A percentile compares a stretch with the other conserved stretches of the same genome.
Conservation (phyloP, 805 yeast species). For the Wickerhamomyces silvicola region DNA sequence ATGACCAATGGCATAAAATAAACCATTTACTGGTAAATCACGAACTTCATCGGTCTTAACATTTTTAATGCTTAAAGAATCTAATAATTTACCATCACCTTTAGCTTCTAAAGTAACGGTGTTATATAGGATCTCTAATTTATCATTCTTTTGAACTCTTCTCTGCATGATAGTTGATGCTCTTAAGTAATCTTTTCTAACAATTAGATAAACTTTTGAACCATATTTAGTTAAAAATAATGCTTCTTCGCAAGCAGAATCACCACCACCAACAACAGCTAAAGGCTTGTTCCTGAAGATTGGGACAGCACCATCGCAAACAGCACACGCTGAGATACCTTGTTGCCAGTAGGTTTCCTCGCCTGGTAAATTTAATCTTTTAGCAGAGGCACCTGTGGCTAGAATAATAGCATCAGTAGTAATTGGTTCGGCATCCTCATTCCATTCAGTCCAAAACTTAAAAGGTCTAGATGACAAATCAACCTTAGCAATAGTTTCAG, state of each 20-base stretch:
- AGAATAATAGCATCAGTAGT: conserved; percentile 89
- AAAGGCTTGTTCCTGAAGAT: conserved; percentile 96
- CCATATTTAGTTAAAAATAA: conserved; percentile 95
- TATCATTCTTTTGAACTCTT: conserved; percentile 77
- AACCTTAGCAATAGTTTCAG: conserved; percentile 91
- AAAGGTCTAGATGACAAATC: conserved; percentile 86
- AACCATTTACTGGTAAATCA: conserved; percentile 78
- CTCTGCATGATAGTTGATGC: conserved; percentile 97
- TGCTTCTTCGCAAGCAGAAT: conserved; percentile 99
- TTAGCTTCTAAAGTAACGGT: conserved; percentile 81
- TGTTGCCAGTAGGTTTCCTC: conserved; percentile 98
- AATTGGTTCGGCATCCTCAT: conserved; percentile 85
- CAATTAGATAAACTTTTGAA: conserved; percentile 87
- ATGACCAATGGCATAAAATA: conserved; percentile 98
- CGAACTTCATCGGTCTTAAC: conserved; percentile 60
- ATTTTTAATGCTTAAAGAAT: conserved; percentile 59
- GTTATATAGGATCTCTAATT: conserved; percentile 86
- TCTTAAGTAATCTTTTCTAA: conserved; percentile 89
- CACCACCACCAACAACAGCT: conserved; percentile 99
- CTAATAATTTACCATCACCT: conserved; percentile 86
- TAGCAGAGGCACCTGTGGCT: conserved; percentile 98
- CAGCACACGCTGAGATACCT: conserved; percentile 99
- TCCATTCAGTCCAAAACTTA: conserved; percentile 95
- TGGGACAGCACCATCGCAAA: conserved; percentile 99
- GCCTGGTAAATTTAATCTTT: conserved; percentile 89